Evolutionary conservation across 2,329 filamentous ascomycete genomes (phyloP), one percentile per base, ranked within the genome.

Genomic region (Ascochyta pisi): DNA sequence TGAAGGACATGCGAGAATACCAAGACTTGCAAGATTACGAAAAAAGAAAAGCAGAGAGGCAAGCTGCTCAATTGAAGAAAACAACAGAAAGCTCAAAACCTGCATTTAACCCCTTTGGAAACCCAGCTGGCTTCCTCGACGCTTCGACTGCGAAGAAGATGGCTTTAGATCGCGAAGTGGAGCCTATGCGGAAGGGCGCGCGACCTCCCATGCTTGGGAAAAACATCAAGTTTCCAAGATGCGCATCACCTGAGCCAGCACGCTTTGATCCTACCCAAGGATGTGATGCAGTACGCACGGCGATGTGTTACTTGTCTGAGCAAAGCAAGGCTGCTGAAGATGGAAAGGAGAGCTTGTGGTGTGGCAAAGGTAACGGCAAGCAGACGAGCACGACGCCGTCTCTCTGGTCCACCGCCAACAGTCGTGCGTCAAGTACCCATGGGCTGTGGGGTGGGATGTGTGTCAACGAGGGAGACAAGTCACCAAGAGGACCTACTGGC

Each of bases 201-300:
- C 84, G 82, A 38, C 94, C 94, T 37, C 94, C 94, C 9, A 96
- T 98, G 92, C 85, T 96, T 10, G 94, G 94, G 52, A 79, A 82
- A 54, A 90, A 96, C 63, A 84, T 98, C 50, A 81, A 83, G 24
- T 96, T 97, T 73, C 90, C 92, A 31, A 85, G 84, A 71, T 96
- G 92, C 71, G 82, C 84, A 9, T 96, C 93, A 24, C 94, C 94
- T 6, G 89, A 94, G 73, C 85, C 88, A 50, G 96, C 92, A 15
- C 88, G 91, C 67, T 89, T 96, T 67, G 92, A 96, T 70, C 87
- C 90, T 0, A 88, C 90, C 52, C 89, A 92, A 69, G 75, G 78
- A 8, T 81, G 79, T 9, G 73, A 84, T 79, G 64, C 86, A 69
- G 66, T 81, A 8, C 69, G 75, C 26, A 76, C 76, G 38, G 76